Evolutionary conservation across 2,329 filamentous ascomycete genomes (phyloP), one percentile per base, ranked within the genome.

Genomic region (Ophiostoma novo-ulmi): DNA sequence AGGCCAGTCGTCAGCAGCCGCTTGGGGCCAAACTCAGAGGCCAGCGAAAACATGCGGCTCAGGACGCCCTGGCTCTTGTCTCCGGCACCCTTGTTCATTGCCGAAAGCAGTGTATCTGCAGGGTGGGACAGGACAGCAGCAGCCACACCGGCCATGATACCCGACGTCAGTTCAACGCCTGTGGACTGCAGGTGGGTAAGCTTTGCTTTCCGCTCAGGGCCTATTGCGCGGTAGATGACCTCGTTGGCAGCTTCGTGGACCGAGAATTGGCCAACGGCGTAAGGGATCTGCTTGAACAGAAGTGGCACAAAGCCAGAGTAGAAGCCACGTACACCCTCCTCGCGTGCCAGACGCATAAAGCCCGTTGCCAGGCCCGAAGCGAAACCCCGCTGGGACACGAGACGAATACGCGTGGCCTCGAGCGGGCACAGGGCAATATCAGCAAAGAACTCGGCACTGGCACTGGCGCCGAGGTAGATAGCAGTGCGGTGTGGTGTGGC

Each of bases 181-280:
- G 93, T 97, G 79, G 92, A 90, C 78, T 89, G 88, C 75, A 89
- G 84, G 75, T 87, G 85, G 72, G 89, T 89, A 76, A 92, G 84
- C 74, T 83, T 86, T 73, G 85, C 85, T 84, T 94, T 95, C 71
- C 80, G 80, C 75, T 85, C 83, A 17, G 82, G 83, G 78, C 94
- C 91, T 78, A 96, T 84, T 70, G 80, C 72, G 71, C 85, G 83
- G 84, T 88, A 97, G 80, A 94, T 87, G 75, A 85, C 78, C 81
- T 97, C 92, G 77, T 91, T 88, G 76, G 91, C 92, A 77, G 92
- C 94, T 83, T 97, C 93, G 85, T 92, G 95, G 70, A 94, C 93
- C 75, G 94, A 92, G 84, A 97, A 97, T 84, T 97, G 96, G 80
- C 92, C 89, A 82, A 97, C 93, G 75, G 93, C 96, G 83, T 96